Conservation (phyloP, 1,284 basidiomycete species). For the Fomitopsis schrenkii region DNA sequence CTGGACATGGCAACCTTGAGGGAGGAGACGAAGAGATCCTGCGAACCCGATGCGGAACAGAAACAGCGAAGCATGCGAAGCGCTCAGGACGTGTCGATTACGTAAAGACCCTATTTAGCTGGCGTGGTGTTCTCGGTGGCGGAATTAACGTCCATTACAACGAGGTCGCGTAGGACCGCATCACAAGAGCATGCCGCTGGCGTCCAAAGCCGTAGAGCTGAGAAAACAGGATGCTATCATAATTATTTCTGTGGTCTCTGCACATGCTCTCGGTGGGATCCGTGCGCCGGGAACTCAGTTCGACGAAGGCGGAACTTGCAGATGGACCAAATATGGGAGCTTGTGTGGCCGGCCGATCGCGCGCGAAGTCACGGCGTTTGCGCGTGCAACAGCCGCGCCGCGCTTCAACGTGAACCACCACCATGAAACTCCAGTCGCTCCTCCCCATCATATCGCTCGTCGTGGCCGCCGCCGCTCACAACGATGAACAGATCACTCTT, state of each 20-base stretch:
- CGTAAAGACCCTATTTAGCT: neutral
- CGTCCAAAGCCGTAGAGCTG: neutral
- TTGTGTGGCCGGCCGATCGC: neutral
- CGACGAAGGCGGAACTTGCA: neutral
- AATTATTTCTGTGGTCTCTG: neutral
- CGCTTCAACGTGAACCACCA: slow-evolving; percentile 16
- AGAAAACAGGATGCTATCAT: neutral
- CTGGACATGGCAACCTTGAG: slow-evolving; percentile 50
- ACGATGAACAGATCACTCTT: slow-evolving; percentile 19
- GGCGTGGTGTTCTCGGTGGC: neutral
- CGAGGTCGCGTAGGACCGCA: neutral
- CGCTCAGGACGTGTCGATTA: neutral
- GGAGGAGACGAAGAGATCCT: neutral
- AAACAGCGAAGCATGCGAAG: neutral
- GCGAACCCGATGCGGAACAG: neutral
- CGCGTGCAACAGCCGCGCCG: neutral
- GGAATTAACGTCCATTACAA: neutral
- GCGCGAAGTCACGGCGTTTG: neutral
- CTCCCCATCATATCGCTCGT: slow-evolving; percentile 30
- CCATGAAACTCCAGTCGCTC: slow-evolving; percentile 45
- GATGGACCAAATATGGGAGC: neutral
- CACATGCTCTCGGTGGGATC: neutral
- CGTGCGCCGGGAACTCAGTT: neutral
- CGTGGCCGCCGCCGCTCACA: slow-evolving; percentile 18
- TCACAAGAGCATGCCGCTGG: neutral